Base-by-base conservation (phyloP, 495 filamentous ascomycete species). In the Daldinia decipiens region DNA sequence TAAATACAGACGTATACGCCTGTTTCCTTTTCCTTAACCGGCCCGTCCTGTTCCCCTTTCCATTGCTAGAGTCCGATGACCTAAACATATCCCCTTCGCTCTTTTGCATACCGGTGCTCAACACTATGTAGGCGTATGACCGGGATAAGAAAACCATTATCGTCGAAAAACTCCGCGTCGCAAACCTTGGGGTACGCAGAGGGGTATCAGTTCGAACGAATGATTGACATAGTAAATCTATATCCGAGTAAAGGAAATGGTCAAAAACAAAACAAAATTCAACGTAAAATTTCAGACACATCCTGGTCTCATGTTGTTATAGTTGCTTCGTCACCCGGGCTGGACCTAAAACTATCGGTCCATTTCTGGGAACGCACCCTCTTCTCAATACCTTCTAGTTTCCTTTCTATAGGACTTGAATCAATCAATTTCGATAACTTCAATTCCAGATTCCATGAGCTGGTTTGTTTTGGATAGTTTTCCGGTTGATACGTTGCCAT, bases 401-500 rank as follows among this genome's bases (percentile, higher is more conserved):
- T 47, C 8, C 17, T 21, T 11, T 11, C 7, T 9, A 24, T 47
- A 8, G 19, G 17, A 12, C 43, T 47, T 21, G 5, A 47, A 47
- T 47, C 43, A 47, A 24, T 76, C 74, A 24, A 77, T 62, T 12
- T 77, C 75, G 50, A 77, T 72, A 21, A 77, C 17, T 38, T 75
- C 71, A n/a, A 71, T 65, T 3, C 19, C 4, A 1, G 60, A 5
- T 57, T 32, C 54, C 7, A 60, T 54, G 5, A 62, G 66, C 47
- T 11, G 58, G 24, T 17, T 47, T 39, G 21, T 45, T 21, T 17
- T 34, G 1, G 55, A 52, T 9, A 34, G 17, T 36, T 58, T 69
- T 19, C 27, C 55, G 3, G 8, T 24, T 31, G 26, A 9, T 7
- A 9, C 31, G 6, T 5, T 19, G 31, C 34, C 59, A 15, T 40